Evolutionary conservation across 2,329 filamentous ascomycete genomes (phyloP), one percentile per base, ranked within the genome.

Genomic region (Colletotrichum karsti): DNA sequence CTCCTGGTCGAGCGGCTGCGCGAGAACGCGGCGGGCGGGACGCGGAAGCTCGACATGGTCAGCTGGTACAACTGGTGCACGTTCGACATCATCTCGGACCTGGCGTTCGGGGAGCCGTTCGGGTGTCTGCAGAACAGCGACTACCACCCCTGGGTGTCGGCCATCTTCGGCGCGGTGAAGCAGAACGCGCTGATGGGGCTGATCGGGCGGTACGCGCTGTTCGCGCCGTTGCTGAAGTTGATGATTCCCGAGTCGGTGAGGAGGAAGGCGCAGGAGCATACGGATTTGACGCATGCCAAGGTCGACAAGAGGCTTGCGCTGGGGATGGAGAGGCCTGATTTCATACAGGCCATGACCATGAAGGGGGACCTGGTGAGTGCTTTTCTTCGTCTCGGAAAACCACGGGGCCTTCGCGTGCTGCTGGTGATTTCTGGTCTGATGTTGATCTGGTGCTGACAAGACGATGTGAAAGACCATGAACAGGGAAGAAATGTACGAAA

Each of bases 1-100:
- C 65, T 81, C 7, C 75, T 84, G 39, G 75, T 84, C 30, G 53
- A 73, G 12, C 75, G 75, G 24, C 69, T 85, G 50, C 73, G 72
- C 24, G 78, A 81, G 24, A 55, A 39, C 7, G n/a, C 18, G 2
- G 5, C 24, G 6, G 22, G 35, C 33, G 51, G 20, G 18, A 26
- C 12, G 7, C 12, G 15, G 35, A 41, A 39, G 22, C 20, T 58
- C 22, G 55, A 58, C 15, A 30, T 48, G 39, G 39, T 58, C 10
- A 15, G n/a, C n/a, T 58, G 24, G 39, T 48, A 48, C 4, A 33
- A 58, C 3, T 58, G 15, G 28, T 30, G 15, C 24, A 58, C 53
- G 15, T 58, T 58, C 55, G 55, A 46, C 24, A 58, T 58, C 18
- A 48, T 58, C 18, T 18, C 28, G 39, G 55, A 46, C 42, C 39